A percentile compares a stretch with the other conserved stretches of the same genome.
phyloP scores from a whole-genome alignment of 2,329 filamentous ascomycete genomes.

The Aspergillus pseudoterreus region DNA sequence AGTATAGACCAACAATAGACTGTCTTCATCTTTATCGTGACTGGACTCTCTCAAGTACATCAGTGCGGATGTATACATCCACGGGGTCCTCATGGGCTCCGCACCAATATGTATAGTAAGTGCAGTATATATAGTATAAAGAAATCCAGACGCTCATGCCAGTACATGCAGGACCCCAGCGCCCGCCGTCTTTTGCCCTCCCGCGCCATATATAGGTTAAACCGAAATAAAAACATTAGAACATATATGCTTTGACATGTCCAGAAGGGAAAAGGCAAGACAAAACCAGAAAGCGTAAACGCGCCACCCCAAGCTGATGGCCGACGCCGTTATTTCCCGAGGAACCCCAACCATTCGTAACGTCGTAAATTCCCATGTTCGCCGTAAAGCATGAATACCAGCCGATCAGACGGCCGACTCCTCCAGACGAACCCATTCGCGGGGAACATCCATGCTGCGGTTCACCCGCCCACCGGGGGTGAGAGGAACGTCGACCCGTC shows the following conservation, averaged over 20 bases:
- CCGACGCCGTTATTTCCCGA: background rate
- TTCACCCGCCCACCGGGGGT: constrained; percentile 61
- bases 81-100: too few species aligned
- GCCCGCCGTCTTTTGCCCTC: too few species aligned
- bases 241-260: background rate
- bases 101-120: too few species aligned
- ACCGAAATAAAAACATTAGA: background rate
- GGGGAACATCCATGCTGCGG: constrained; percentile 61
- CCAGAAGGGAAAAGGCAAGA: background rate
- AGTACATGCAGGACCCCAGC: too few species aligned
- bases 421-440: constrained; percentile 50
- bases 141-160: too few species aligned
- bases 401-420: constrained; percentile 19
- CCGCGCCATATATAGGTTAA: too few species aligned
- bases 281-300: background rate
- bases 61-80: too few species aligned
- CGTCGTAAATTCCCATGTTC: background rate
- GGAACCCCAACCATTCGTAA: background rate
- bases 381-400: background rate
- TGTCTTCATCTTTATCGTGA: too few species aligned
- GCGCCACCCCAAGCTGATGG: background rate
- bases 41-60: too few species aligned
- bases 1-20: too few species aligned
- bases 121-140: too few species aligned
- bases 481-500: constrained; percentile 55